Conservation (phyloP, 2,329 filamentous ascomycete species). For the Fusarium coicis region DNA sequence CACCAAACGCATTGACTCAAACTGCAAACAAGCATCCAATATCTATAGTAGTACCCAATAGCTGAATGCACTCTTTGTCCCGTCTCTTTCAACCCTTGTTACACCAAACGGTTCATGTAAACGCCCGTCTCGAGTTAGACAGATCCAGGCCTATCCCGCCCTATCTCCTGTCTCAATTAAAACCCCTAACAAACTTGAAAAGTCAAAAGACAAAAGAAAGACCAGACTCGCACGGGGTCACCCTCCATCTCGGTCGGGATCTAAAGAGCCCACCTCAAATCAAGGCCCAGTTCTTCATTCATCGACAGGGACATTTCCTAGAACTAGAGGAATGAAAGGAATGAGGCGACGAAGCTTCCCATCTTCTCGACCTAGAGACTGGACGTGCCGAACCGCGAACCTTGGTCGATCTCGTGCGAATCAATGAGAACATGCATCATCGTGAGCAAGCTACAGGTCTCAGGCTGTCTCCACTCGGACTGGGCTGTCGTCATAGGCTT, state of each 20-base stretch:
- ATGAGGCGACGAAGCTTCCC: conserved; percentile 26
- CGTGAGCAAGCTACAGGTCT: neutral
- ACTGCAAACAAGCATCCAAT: neutral
- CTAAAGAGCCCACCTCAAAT: conserved; percentile 7
- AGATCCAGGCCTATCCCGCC: neutral
- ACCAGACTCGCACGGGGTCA: conserved; percentile 25
- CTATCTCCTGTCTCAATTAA: conserved; percentile 1
- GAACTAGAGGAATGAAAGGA: conserved; percentile 5
- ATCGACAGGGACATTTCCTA: conserved; percentile 31
- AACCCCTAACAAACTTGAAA: conserved; percentile 9
- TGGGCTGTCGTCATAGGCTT: conserved; percentile 35
- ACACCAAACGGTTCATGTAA: conserved; percentile 17
- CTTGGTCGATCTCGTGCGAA: conserved; percentile 13
- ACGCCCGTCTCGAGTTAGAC: conserved; percentile 13
- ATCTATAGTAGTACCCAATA: neutral
- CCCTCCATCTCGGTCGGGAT: conserved; percentile 34
- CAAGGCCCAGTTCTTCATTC: conserved; percentile 25
- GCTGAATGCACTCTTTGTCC: conserved; percentile 7
- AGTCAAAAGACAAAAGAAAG: neutral
- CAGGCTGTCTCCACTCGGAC: conserved; percentile 3
- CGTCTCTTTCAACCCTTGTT: conserved; percentile 10
- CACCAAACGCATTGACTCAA: conserved; percentile 8
- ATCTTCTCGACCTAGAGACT: neutral
- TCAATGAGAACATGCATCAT: neutral
- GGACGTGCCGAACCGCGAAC: conserved; percentile 31